Percentiles rank a stretch among this genome's conserved stretches.
phyloP scores from a whole-genome alignment of 2,329 filamentous ascomycete genomes.

The Bipolaris victoriae region DNA sequence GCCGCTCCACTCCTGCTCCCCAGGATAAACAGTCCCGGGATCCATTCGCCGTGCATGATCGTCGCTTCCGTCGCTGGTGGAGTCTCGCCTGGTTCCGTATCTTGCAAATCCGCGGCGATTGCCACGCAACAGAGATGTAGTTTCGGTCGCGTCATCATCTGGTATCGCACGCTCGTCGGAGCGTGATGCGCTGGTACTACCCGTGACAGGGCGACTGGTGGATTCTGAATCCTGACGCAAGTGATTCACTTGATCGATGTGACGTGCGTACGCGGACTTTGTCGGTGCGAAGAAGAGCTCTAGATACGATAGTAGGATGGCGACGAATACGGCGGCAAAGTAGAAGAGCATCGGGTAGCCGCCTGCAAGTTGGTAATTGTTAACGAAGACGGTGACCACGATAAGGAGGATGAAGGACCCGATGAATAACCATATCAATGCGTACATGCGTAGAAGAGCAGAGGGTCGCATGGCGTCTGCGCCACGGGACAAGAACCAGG shows the following conservation, averaged over 20 bases:
- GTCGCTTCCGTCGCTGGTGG: slow-evolving; percentile 44
- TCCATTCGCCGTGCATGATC: slow-evolving; percentile 45
- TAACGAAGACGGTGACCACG: slow-evolving; percentile 74
- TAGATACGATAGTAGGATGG: slow-evolving; percentile 74
- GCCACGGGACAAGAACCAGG: slow-evolving; percentile 82
- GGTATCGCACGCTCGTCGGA: slow-evolving; percentile 40
- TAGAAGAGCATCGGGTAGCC: slow-evolving; percentile 85
- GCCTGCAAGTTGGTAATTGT: slow-evolving; percentile 72
- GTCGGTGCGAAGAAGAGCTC: slow-evolving; percentile 77
- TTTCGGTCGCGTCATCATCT: slow-evolving; percentile 58
- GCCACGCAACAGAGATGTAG: slow-evolving; percentile 62
- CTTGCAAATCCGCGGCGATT: slow-evolving; percentile 63
- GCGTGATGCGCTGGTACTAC: slow-evolving; percentile 38
- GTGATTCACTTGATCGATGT: slow-evolving; percentile 48
- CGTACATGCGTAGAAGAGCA: slow-evolving; percentile 82
- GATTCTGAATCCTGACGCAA: slow-evolving; percentile 34
- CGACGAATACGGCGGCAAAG: slow-evolving; percentile 75
- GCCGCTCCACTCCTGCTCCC: slow-evolving; percentile 86
- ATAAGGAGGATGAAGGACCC: slow-evolving; percentile 77
- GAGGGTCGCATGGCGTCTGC: slow-evolving; percentile 82
- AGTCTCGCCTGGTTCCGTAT: slow-evolving; percentile 52
- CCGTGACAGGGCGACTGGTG: slow-evolving; percentile 44
- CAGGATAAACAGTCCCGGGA: slow-evolving; percentile 58
- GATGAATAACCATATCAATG: slow-evolving; percentile 82
- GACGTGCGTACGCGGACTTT: slow-evolving; percentile 72